Evolutionary conservation across 2,329 filamentous ascomycete species (phyloP).

Genomic region (Beauveria caledonica): DNA sequence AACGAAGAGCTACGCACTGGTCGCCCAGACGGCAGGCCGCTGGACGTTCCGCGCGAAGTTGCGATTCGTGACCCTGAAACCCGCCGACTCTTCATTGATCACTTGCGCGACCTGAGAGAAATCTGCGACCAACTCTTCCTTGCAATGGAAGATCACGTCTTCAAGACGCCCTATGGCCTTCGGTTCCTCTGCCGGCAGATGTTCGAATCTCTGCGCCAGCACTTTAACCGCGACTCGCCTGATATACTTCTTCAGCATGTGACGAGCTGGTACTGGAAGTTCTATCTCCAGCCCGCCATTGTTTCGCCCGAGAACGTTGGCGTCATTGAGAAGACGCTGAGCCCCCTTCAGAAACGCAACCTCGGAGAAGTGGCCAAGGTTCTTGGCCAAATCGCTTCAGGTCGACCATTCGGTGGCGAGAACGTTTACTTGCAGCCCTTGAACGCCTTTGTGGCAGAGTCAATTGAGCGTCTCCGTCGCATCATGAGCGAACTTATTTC

Average conservation of each 20-base stretch:
- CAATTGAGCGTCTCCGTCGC: constrained; percentile 67
- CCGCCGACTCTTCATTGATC: constrained; percentile 83
- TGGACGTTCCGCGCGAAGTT: constrained; percentile 81
- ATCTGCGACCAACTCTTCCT: constrained; percentile 87
- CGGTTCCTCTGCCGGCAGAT: constrained; percentile 82
- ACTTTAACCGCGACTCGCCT: constrained; percentile 73
- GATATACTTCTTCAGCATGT: constrained; percentile 74
- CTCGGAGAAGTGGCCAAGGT: constrained; percentile 87
- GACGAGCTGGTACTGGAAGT: constrained; percentile 87
- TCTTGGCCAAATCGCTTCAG: constrained; percentile 78
- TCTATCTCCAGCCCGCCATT: constrained; percentile 84
- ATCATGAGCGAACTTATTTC: constrained; percentile 73
- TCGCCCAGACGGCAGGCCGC: constrained; percentile 67
- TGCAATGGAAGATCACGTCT: constrained; percentile 71
- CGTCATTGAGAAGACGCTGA: constrained; percentile 81
- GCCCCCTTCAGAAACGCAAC: constrained; percentile 88
- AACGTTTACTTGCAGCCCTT: constrained; percentile 94
- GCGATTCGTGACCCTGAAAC: constrained; percentile 96
- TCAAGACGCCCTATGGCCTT: constrained; percentile 87
- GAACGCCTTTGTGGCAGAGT: constrained; percentile 83
- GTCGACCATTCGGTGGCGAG: constrained; percentile 83
- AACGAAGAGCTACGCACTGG: constrained; percentile 95
- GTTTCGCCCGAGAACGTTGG: constrained; percentile 88
- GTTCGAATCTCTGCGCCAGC: constrained; percentile 66
- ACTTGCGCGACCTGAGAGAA: constrained; percentile 86